These are phyloP conservation scores for Metschnikowia peoriensis DNA, from an alignment of 805 yeast species.

Conservation along the genomic window DNA sequence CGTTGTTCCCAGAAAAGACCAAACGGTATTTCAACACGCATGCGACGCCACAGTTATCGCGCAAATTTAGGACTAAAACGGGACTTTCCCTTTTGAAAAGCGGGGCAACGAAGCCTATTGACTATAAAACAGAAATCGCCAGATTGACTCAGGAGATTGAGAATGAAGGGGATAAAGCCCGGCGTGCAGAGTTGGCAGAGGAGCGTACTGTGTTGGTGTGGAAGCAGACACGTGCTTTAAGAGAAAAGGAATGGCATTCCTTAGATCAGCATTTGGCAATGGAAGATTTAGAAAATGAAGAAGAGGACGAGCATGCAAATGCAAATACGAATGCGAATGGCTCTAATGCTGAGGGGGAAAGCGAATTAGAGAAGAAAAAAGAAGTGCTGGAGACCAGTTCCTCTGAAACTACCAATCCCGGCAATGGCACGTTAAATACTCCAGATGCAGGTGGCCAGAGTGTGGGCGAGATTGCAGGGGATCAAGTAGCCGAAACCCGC, in stretches of 20 bases:
- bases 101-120: not conserved
- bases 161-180: constrained; percentile 5
- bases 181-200: constrained; percentile 20
- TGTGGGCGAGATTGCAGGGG: constrained; percentile 6
- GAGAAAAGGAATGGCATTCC: constrained; percentile 11
- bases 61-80: constrained; percentile 36
- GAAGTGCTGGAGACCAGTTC: not conserved
- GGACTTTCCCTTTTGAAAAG: constrained; percentile 28
- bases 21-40: constrained; percentile 41
- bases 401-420: not conserved
- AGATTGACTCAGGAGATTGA: constrained; percentile 15
- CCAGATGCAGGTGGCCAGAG: constrained; percentile 1
- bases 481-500: constrained; percentile 5
- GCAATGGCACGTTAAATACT: not conserved
- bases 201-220: constrained; percentile 30
- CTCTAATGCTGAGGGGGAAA: constrained; percentile 1
- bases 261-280: constrained; percentile 3
- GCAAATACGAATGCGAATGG: not conserved
- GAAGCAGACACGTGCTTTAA: constrained; percentile 26
- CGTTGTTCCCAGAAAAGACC: constrained; percentile 28
- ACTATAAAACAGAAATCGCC: constrained; percentile 3
- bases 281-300: constrained; percentile 10
- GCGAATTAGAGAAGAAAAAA: too few species aligned
- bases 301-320: not conserved
- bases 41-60: constrained; percentile 42